Evolutionary conservation across 305 asterid species (phyloP), one percentile per base, ranked within the genome.

Genomic region (Fraxinus ornus): DNA sequence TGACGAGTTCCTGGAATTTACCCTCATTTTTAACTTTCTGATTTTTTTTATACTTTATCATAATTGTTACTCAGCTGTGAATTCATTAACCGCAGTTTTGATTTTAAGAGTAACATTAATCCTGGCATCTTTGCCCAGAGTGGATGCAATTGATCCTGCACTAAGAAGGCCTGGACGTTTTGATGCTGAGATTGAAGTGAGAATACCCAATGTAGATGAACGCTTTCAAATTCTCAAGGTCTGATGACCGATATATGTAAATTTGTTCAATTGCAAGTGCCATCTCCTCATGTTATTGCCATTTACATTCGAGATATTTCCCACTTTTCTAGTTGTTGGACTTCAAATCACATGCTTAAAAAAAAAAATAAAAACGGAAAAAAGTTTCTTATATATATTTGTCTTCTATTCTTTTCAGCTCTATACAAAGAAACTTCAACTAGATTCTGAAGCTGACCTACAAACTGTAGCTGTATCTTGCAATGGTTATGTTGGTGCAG

Each of bases 401-500:
- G 41, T 78, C 82, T 62, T 68, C 75, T 24, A 82, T 68, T 12
- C 35, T 33, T 82, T 78, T 60, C 92, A 94, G 98, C 98, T 96
- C 60, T 96, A 96, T 74, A 79, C 98, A 39, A 89, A 88, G 89
- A 91, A 89, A 91, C 92, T 94, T 85, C 92, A 89, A 44, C 84
- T 94, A 89, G 93, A 92, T 90, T 86, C 88, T 13, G 78, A 41
- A 77, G 92, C 91, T 81, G 90, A 94, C 83, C 90, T 96, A 78
- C 86, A 82, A 82, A 84, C 89, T 33, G 84, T 94, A 83, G 98
- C 98, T 78, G 93, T 91, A 80, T 91, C 95, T 81, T 96, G 99
- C 90, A 94, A 93, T 85, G 99, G 99, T 32, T 94, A 90, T 84
- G 98, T 94, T 78, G 99, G 99, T 81, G 99, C 99, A 79, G 99